Base-by-base conservation (phyloP, 441 rosid species). In the Codiaeum variegatum region DNA sequence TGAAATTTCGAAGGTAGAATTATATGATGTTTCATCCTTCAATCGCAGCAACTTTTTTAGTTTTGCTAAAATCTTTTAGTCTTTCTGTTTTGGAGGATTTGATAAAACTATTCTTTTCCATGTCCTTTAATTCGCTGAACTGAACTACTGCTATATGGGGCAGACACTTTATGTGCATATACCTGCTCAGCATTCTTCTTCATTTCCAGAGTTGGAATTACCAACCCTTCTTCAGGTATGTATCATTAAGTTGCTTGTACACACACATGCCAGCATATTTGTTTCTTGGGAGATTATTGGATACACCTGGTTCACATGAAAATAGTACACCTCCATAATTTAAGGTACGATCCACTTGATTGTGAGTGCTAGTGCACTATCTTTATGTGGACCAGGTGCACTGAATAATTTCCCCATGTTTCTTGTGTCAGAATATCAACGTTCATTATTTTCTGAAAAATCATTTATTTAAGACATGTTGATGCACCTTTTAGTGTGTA, bases 221-320 rank as follows among this genome's bases (percentile, higher is more conserved):
- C 98, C 97, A 56, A 90, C 98, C 59, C 85, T 93, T 82, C 73
- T 93, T 75, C 99, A 96, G 97, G 99, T 93, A 86, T 68, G 52
- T 64, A 54, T 66, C 44, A 51, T 67, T 21, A 16, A 38, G 55
- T 26, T 34, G 58, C 73, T 29, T 19, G 36, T 21, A 54, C 29
- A 23, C 59, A 21, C 13, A 15, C n/a, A 46, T 16, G 19, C 19
- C 4, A 3, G 19, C n/a, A 46, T 46, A 16, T 54, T 7, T 56
- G 21, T 56, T 59, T 58, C 28, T 46, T 67, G 54, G 11, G 42
- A 38, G 42, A 38, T 38, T 38, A 38, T 38, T 38, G 42, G 42
- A 38, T 38, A 2, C 11, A 38, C 11, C 42, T 38, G 12, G 12
- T 38, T 38, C 42, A 38, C 42, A 9, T 38, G 42, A 12, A 38